A percentile compares a stretch with the other conserved stretches of the same genome.
Conservation (phyloP, 1,284 basidiomycete genomes). For the Volvariella volvacea region DNA sequence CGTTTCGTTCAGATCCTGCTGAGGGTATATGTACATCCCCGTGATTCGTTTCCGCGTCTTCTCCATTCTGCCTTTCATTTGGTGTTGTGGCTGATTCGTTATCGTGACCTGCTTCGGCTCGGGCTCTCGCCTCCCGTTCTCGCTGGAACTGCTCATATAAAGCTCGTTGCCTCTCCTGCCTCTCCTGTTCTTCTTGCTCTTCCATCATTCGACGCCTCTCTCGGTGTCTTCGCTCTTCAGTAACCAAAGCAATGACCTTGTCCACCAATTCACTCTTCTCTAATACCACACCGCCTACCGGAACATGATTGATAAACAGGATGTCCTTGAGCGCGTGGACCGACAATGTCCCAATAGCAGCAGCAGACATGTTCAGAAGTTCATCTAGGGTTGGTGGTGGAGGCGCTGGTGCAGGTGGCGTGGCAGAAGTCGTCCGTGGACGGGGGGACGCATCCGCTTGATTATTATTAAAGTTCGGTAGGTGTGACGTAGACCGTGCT, state of each 20-base stretch:
- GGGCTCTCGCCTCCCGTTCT: background rate
- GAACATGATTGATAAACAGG: constrained; percentile 57
- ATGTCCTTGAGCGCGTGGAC: constrained; percentile 68
- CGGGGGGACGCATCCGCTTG: constrained; percentile 1
- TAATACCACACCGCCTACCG: constrained; percentile 52
- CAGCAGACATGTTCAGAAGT: constrained; percentile 54
- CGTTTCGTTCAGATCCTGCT: background rate
- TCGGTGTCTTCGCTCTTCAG: constrained; percentile 57
- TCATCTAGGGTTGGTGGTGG: constrained; percentile 42
- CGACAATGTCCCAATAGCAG: constrained; percentile 51
- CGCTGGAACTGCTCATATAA: background rate
- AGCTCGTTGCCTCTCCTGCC: constrained; percentile 2
- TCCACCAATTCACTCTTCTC: constrained; percentile 74
- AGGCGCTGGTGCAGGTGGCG: constrained; percentile 6
- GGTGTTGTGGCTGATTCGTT: background rate
- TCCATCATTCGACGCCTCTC: constrained; percentile 33
- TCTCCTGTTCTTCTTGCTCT: constrained; percentile 38
- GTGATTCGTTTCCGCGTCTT: background rate
- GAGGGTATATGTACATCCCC: background rate
- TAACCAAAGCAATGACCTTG: constrained; percentile 58
- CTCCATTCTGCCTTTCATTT: no score
- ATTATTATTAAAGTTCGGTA: background rate
- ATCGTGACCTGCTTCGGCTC: background rate
- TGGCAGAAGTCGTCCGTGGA: constrained; percentile 13
- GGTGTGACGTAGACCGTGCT: no score